Evolutionary conservation across 176 grass and related monocot genomes (phyloP).

Genomic region (Pontederia paniculata): DNA sequence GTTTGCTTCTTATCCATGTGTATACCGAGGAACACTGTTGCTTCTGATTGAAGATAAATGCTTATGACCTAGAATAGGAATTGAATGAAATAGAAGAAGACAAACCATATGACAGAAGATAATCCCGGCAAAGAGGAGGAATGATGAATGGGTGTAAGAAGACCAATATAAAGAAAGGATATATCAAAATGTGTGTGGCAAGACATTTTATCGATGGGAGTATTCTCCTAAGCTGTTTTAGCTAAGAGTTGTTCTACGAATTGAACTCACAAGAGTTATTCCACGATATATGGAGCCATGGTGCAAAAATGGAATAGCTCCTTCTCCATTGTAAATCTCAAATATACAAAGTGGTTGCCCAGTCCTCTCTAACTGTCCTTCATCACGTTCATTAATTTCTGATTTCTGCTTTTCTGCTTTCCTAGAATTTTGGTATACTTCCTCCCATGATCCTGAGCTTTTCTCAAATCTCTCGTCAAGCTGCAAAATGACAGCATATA

Average conservation of each 20-base stretch:
- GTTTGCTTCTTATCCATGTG: no score
- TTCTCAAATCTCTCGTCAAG: constrained; percentile 87
- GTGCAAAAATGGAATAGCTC: constrained; percentile 77
- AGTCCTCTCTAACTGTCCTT: constrained; percentile 87
- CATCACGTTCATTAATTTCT: constrained; percentile 74
- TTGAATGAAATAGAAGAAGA: no score
- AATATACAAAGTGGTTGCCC: constrained; percentile 80
- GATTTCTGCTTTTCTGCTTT: constrained; percentile 77
- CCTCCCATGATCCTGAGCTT: constrained; percentile 81
- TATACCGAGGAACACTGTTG: no score
- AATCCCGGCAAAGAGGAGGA: no score
- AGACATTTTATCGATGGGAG: no score
- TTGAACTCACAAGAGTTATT: constrained; percentile 61
- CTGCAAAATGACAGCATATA: constrained; percentile 29
- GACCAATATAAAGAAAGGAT: not conserved
- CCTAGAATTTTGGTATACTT: constrained; percentile 67
- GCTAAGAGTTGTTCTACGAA: not conserved
- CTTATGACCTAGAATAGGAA: no score
- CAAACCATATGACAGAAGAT: no score
- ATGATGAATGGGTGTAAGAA: no score
- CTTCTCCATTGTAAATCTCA: constrained; percentile 78
- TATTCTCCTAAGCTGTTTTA: no score
- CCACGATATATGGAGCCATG: constrained; percentile 90
- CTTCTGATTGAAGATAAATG: no score
- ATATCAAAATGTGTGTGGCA: not conserved